phyloP scores from a whole-genome alignment of 1,284 basidiomycete genomes.

The Vanrija pseudolonga region DNA sequence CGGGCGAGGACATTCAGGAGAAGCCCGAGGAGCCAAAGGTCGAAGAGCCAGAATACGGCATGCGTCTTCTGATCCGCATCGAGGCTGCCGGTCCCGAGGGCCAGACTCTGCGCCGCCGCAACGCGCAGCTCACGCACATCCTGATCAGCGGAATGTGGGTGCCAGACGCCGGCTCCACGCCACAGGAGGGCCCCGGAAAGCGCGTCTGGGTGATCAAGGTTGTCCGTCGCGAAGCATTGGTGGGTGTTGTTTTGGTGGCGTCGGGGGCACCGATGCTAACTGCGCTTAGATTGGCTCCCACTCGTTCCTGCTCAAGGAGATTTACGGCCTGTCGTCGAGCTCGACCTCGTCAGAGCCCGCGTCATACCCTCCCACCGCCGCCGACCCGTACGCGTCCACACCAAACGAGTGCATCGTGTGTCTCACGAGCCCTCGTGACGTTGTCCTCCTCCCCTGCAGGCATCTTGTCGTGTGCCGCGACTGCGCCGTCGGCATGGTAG shows the following conservation, averaged over 20 bases:
- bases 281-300: constrained; percentile 66
- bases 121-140: constrained; percentile 81
- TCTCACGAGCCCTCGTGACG: constrained; percentile 76
- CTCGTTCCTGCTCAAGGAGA: constrained; percentile 86
- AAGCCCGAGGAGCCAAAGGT: constrained; percentile 34
- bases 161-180: constrained; percentile 22
- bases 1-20: constrained; percentile 45
- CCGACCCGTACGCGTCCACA: constrained; percentile 63
- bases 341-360: constrained; percentile 49
- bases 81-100: constrained; percentile 68
- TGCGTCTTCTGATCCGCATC: constrained; percentile 69
- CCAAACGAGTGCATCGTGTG: constrained; percentile 85
- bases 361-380: constrained; percentile 54
- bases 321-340: constrained; percentile 68
- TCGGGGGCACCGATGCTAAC: not conserved
- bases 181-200: constrained; percentile 49
- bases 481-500: constrained; percentile 88
- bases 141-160: constrained; percentile 71
- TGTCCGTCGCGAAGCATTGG: constrained; percentile 76
- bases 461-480: constrained; percentile 89
- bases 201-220: constrained; percentile 77
- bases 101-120: constrained; percentile 57
- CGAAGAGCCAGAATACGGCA: constrained; percentile 59
- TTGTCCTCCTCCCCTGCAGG: constrained; percentile 80
- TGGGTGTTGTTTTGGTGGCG: constrained; percentile 10